Conservation (phyloP, 2,329 filamentous ascomycete species). For the Seiridium cupressi region DNA sequence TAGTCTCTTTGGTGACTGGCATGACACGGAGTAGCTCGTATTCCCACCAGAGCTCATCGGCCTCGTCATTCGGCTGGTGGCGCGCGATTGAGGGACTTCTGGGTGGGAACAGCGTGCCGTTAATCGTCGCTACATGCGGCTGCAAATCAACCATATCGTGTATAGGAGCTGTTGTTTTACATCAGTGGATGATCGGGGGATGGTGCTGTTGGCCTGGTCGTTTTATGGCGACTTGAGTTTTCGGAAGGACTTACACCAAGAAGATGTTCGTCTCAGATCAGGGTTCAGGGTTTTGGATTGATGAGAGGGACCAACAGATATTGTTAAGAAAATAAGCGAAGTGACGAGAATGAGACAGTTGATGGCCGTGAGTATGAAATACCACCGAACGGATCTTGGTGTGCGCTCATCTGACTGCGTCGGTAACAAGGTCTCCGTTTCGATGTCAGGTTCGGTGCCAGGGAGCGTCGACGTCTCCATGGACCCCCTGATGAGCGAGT, state of each 20-base stretch:
- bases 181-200: background rate
- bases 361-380: background rate
- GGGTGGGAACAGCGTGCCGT: constrained; percentile 10
- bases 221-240: background rate
- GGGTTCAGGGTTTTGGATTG: background rate
- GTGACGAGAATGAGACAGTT: background rate
- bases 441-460: no score
- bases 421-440: no score
- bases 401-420: no score
- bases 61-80: constrained; percentile 7
- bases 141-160: constrained; percentile 7
- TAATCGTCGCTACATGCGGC: constrained; percentile 1
- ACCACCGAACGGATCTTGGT: background rate
- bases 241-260: constrained; percentile 1
- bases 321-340: background rate
- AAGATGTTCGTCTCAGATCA: background rate
- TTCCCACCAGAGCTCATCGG: constrained; percentile 10
- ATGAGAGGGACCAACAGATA: background rate
- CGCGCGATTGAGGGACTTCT: constrained; percentile 7
- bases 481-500: no score
- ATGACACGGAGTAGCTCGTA: constrained; percentile 9
- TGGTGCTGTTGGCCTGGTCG: background rate
- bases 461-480: no score
- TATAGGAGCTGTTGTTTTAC: constrained; percentile 1
- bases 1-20: constrained; percentile 12